Evolutionary conservation across 805 yeast genomes (phyloP).

Genomic region (Candida anglica): DNA sequence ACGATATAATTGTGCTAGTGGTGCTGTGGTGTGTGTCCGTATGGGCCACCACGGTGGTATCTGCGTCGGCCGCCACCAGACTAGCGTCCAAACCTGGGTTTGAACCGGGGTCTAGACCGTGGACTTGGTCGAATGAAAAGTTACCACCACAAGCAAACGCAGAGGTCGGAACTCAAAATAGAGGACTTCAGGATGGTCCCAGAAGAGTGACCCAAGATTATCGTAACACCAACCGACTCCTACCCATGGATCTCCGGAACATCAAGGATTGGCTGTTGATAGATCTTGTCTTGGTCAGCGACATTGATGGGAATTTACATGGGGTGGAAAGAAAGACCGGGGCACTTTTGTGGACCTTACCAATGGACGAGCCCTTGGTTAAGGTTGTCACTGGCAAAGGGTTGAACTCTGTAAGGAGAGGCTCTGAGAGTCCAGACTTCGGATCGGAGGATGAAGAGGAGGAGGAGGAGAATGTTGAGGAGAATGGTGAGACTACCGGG

Average conservation of each 20-base stretch:
- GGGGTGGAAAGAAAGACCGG: constrained; percentile 78
- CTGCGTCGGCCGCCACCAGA: too few species aligned
- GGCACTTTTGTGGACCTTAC: constrained; percentile 68
- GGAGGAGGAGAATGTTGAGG: neutral
- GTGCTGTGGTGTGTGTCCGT: too few species aligned
- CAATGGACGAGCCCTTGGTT: constrained; percentile 62
- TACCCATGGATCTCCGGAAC: constrained; percentile 35
- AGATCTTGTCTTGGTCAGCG: constrained; percentile 64
- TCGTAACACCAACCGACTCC: too few species aligned
- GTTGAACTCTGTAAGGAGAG: too few species aligned
- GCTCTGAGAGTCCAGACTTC: too few species aligned
- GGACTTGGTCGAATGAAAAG: neutral
- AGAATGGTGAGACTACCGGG: neutral
- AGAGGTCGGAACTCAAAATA: constrained; percentile 8
- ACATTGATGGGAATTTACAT: constrained; percentile 83
- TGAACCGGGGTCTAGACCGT: too few species aligned
- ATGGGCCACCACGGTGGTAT: too few species aligned
- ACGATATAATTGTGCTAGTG: too few species aligned
- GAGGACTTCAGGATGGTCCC: too few species aligned
- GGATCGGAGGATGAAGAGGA: neutral
- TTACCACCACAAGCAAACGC: neutral
- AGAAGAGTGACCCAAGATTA: too few species aligned
- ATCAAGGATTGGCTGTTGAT: constrained; percentile 48
- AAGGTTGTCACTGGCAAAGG: constrained; percentile 26
- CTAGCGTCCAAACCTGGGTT: too few species aligned